Percentiles rank a stretch among this genome's conserved stretches.
Evolutionary conservation across 1,284 basidiomycete species (phyloP).

Genomic region (Coniferiporia sulphurascens): DNA sequence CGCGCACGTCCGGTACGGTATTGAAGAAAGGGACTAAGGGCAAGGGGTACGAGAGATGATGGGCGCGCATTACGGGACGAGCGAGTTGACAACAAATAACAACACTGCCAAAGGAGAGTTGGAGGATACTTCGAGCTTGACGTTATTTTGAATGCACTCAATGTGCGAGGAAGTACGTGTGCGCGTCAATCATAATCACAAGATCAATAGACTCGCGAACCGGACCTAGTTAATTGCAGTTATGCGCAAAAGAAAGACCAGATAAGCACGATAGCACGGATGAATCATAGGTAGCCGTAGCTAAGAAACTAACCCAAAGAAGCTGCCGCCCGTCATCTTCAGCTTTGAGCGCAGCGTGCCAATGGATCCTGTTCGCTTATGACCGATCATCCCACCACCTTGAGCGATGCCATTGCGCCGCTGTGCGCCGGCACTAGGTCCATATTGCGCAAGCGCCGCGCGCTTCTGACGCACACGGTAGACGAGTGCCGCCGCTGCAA

Average conservation of each 20-base stretch:
- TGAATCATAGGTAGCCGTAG: background rate
- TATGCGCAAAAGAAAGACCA: background rate
- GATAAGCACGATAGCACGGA: background rate
- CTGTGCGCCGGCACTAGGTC: background rate
- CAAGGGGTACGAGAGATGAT: background rate
- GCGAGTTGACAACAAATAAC: background rate
- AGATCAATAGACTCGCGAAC: background rate
- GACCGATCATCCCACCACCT: background rate
- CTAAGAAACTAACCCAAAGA: slow-evolving; percentile 12
- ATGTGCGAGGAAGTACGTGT: background rate
- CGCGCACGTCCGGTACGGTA: background rate
- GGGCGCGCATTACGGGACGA: background rate
- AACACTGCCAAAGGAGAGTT: background rate
- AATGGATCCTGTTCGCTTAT: background rate
- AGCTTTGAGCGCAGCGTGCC: slow-evolving; percentile 8
- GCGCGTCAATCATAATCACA: background rate
- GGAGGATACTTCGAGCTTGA: background rate
- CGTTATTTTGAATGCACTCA: background rate
- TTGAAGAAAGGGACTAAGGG: background rate
- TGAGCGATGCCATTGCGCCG: background rate
- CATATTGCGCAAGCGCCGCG: background rate
- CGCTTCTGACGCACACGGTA: slow-evolving; percentile 15
- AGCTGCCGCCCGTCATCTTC: slow-evolving; percentile 13
- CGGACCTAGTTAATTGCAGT: slow-evolving; percentile 2
- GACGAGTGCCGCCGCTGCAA: slow-evolving; percentile 16